Conservation (phyloP, 2,329 filamentous ascomycete genomes). For the Penicillium sp. region DNA sequence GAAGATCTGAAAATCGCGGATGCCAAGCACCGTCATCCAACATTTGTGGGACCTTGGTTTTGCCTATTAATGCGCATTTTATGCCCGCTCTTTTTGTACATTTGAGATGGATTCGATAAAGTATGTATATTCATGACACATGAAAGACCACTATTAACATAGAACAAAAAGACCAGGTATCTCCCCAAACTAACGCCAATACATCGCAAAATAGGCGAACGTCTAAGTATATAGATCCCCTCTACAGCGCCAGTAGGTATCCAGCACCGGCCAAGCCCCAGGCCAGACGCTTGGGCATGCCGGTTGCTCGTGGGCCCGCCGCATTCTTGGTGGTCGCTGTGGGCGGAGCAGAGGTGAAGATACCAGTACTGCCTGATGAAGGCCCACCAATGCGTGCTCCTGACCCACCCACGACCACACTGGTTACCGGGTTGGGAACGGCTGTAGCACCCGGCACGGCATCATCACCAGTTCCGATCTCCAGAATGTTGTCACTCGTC, state of each 20-base stretch:
- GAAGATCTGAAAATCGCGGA: neutral
- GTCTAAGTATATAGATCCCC: neutral
- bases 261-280: slow-evolving; percentile 24
- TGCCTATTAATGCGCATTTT: too few relatives aligned
- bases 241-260: slow-evolving; percentile 20
- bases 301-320: slow-evolving; percentile 11
- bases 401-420: slow-evolving; percentile 39
- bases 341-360: slow-evolving; percentile 14
- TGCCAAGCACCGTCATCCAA: neutral
- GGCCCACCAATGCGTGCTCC: slow-evolving; percentile 42
- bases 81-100: neutral
- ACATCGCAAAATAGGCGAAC: slow-evolving; percentile 12
- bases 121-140: neutral
- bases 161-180: slow-evolving; percentile 7
- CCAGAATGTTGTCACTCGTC: slow-evolving; percentile 47
- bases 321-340: slow-evolving; percentile 13
- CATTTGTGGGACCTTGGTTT: neutral
- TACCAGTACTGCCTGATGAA: slow-evolving; percentile 12
- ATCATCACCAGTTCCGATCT: slow-evolving; percentile 49
- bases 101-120: neutral
- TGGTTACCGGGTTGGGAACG: slow-evolving; percentile 51
- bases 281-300: slow-evolving; percentile 16
- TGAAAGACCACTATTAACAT: neutral
- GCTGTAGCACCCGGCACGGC: slow-evolving; percentile 52
- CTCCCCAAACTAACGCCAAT: slow-evolving; percentile 7